phyloP scores from a whole-genome alignment of 441 rosid genomes.

The Erodium trifolium region DNA sequence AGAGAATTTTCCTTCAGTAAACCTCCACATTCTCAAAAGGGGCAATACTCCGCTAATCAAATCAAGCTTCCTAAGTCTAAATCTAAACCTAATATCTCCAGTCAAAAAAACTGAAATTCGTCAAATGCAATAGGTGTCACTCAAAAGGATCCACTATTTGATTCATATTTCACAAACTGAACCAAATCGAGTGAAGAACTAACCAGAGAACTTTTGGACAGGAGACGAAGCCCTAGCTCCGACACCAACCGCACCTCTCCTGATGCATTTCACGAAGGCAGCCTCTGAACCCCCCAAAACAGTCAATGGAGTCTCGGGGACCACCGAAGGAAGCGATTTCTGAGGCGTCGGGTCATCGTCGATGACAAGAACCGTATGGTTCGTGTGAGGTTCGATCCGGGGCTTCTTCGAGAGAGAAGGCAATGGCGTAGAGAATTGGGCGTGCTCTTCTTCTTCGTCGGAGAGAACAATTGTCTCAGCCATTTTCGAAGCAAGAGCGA shows the following conservation, averaged over 20 bases:
- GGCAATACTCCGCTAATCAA: background rate
- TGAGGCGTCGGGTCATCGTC: conserved; percentile 78
- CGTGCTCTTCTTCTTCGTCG: conserved; percentile 44
- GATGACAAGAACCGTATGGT: conserved; percentile 41
- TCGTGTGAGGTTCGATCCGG: conserved; percentile 19
- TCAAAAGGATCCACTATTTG: background rate
- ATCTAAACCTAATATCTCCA: no score
- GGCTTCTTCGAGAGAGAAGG: conserved; percentile 43
- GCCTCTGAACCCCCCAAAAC: conserved; percentile 23
- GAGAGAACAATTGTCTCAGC: conserved; percentile 52
- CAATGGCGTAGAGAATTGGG: conserved; percentile 31
- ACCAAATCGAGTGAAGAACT: conserved; percentile 11
- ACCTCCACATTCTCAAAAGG: background rate
- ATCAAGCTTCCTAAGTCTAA: no score
- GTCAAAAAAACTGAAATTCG: background rate
- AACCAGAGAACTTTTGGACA: conserved; percentile 33
- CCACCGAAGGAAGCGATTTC: conserved; percentile 35
- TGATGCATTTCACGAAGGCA: conserved; percentile 36
- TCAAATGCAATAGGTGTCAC: background rate
- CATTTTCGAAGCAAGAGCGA: conserved; percentile 22
- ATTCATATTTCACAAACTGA: background rate
- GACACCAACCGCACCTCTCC: conserved; percentile 17
- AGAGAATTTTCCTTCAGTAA: no score
- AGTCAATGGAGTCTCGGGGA: conserved; percentile 70
- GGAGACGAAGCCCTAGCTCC: conserved; percentile 28